A percentile compares a stretch with the other conserved stretches of the same genome.
Conservation (phyloP, 2,329 filamentous ascomycete species). For the Aspergillus vadensis region DNA sequence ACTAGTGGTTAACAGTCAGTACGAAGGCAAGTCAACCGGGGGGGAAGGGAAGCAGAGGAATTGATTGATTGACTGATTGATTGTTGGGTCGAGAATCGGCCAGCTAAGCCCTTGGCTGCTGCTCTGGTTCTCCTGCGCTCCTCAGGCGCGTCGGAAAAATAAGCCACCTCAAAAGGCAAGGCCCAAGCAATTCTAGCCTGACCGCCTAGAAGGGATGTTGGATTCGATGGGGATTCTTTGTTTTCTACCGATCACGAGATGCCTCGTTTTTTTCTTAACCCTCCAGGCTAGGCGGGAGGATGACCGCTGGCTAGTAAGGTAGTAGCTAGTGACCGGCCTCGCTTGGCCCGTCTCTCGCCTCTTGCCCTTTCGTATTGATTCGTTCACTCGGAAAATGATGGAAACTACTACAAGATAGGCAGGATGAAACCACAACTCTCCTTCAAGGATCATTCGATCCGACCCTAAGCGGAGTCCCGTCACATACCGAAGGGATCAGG, state of each 20-base stretch:
- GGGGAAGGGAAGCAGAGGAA: not conserved
- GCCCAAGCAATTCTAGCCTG: conserved; percentile 9
- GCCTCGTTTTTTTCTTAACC: not conserved
- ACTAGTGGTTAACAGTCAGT: not conserved
- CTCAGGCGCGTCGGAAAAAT: conserved; percentile 6
- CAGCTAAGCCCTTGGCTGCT: conserved; percentile 3
- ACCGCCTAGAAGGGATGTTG: conserved; percentile 1
- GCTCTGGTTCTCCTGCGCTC: not conserved
- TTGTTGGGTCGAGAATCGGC: conserved; percentile 5
- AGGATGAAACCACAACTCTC: not conserved
- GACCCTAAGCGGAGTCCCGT: not conserved
- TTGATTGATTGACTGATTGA: not conserved
- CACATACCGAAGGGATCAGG: not conserved
- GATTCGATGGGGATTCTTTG: conserved; percentile 2
- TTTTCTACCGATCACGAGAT: conserved; percentile 2
- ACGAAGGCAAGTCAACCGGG: not conserved
- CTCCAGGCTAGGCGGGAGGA: not conserved
- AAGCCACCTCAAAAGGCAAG: conserved; percentile 4
- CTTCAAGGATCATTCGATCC: not conserved
- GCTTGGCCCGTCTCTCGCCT: not conserved
- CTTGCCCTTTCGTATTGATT: not conserved
- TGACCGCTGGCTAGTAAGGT: not conserved
- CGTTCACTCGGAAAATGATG: not conserved
- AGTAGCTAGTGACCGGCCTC: not conserved
- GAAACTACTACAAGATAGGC: not conserved